Percentiles rank a stretch among this genome's conserved stretches.
Evolutionary conservation across 352 stramenopile species (phyloP).

Genomic region (Phytopythium sindhum): DNA sequence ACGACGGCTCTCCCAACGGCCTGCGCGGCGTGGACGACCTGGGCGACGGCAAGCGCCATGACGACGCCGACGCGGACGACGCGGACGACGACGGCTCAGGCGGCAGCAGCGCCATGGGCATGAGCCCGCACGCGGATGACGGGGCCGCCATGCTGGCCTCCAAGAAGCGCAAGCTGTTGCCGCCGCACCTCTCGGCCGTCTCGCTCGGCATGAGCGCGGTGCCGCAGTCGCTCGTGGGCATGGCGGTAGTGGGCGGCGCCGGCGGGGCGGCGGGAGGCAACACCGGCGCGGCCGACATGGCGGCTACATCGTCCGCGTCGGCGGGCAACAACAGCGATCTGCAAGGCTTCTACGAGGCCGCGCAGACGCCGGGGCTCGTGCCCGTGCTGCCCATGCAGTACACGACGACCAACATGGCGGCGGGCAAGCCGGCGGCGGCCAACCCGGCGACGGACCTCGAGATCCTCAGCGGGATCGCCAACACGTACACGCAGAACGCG

Average conservation of each 20-base stretch:
- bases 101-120: constrained; percentile 1
- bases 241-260: not conserved
- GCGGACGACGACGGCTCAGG: constrained; percentile 12
- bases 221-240: constrained; percentile 12
- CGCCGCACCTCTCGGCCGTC: constrained; percentile 19
- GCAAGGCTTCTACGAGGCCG: constrained; percentile 58
- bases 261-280: not conserved
- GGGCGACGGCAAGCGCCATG: constrained; percentile 13
- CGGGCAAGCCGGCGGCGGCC: constrained; percentile 15
- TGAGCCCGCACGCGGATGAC: constrained; percentile 2
- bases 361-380: constrained; percentile 30
- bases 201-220: constrained; percentile 7
- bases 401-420: constrained; percentile 15
- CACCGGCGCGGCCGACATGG: not conserved
- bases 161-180: constrained; percentile 53
- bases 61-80: constrained; percentile 21
- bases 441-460: constrained; percentile 64
- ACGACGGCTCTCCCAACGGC: constrained; percentile 31
- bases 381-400: constrained; percentile 69
- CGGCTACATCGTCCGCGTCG: constrained; percentile 3
- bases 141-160: constrained; percentile 4
- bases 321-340: constrained; percentile 37
- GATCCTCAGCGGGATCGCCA: constrained; percentile 82
- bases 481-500: constrained; percentile 70
- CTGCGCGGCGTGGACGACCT: constrained; percentile 2